These are phyloP conservation scores for Fusarium sp. DNA, from an alignment of 2,329 filamentous ascomycete species.

Conservation along the genomic window DNA sequence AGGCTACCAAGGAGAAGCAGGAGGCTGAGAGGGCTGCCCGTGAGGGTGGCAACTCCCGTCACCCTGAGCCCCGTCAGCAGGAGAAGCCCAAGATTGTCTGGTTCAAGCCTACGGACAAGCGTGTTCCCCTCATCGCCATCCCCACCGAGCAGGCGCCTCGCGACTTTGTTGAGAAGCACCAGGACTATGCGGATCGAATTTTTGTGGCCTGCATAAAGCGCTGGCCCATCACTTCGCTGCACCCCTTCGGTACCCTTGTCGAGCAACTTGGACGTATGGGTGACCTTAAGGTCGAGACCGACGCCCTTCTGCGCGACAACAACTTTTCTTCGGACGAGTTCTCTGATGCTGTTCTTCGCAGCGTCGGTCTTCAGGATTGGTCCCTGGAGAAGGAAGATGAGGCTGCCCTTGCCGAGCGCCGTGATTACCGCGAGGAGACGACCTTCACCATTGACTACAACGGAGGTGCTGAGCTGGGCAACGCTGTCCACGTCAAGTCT, in stretches of 20 bases:
- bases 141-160: conserved; percentile 96
- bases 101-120: conserved; percentile 99
- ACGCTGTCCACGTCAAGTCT: conserved; percentile 90
- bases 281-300: conserved; percentile 95
- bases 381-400: conserved; percentile 84
- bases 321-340: conserved; percentile 99
- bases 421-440: conserved; percentile 88
- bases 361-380: conserved; percentile 92
- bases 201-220: conserved; percentile 99
- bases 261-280: conserved; percentile 98
- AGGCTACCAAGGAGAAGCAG: conserved; percentile 99
- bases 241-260: conserved; percentile 96
- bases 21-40: conserved; percentile 93
- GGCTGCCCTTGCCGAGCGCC: conserved; percentile 72
- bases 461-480: conserved; percentile 85
- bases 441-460: conserved; percentile 93
- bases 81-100: conserved; percentile 99
- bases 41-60: conserved; percentile 75
- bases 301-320: conserved; percentile 95
- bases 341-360: conserved; percentile 93
- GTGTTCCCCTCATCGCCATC: conserved; percentile 96
- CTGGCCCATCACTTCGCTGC: conserved; percentile 99
- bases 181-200: conserved; percentile 96
- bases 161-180: conserved; percentile 98
- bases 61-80: conserved; percentile 79